Percentiles rank a stretch among this genome's conserved stretches.
Conservation (phyloP, 2,329 filamentous ascomycete genomes). For the Cryphonectria nitschkei region DNA sequence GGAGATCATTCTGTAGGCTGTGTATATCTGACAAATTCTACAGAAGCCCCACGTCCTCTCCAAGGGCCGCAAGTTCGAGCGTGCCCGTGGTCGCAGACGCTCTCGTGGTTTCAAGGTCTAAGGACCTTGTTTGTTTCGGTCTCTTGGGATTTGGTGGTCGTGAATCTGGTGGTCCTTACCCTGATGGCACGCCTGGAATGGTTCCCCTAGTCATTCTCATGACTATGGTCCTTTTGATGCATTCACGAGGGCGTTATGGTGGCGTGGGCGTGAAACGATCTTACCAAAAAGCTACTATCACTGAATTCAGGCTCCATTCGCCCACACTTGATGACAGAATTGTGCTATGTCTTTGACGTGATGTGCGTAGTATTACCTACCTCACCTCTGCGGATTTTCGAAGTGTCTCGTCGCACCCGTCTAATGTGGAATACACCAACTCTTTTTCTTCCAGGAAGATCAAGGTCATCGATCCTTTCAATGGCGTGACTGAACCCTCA, state of each 20-base stretch:
- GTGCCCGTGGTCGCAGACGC: constrained; percentile 96
- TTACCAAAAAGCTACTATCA: constrained; percentile 34
- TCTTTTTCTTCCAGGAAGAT: neutral
- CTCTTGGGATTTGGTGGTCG: constrained; percentile 22
- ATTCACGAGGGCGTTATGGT: constrained; percentile 42
- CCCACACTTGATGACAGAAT: neutral
- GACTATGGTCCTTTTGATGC: constrained; percentile 19
- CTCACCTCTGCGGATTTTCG: neutral
- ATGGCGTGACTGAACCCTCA: neutral
- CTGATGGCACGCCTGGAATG: constrained; percentile 15
- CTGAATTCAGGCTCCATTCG: constrained; percentile 30
- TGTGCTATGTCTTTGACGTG: neutral
- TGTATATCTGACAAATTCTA: constrained; percentile 40
- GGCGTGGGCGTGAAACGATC: constrained; percentile 36
- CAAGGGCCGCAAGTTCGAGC: constrained; percentile 99
- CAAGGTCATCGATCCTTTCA: neutral
- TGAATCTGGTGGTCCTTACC: constrained; percentile 18
- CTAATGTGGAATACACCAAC: neutral
- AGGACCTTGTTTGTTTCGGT: constrained; percentile 43
- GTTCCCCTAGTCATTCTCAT: constrained; percentile 26
- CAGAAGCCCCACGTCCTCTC: constrained; percentile 96
- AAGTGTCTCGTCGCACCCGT: neutral
- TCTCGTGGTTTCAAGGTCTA: constrained; percentile 99
- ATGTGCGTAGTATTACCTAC: neutral
- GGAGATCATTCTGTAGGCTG: neutral